phyloP scores from a whole-genome alignment of 208 protist genomes.

The Trypanosoma theileri region DNA sequence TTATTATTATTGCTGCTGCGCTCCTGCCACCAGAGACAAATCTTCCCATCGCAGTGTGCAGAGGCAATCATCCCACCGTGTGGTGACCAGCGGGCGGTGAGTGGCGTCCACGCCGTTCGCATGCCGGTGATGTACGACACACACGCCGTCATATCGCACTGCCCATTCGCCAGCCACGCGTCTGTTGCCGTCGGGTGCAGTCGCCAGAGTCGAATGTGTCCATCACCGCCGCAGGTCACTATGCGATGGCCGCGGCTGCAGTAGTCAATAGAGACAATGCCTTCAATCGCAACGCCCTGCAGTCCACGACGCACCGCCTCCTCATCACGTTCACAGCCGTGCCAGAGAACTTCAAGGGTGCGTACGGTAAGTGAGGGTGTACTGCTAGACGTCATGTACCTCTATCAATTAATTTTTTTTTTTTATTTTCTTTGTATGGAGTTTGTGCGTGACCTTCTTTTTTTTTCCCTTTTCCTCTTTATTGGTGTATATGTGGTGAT shows the following conservation, averaged over 20 bases:
- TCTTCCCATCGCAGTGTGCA: conserved; percentile 80
- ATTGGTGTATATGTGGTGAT: not conserved
- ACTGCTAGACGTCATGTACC: conserved; percentile 7
- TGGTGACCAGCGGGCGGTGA: conserved; percentile 84
- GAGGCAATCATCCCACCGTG: conserved; percentile 78
- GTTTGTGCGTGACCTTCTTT: not conserved
- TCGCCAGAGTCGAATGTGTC: conserved; percentile 71
- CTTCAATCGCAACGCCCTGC: conserved; percentile 67
- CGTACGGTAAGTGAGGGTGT: conserved; percentile 43
- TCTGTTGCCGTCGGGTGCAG: conserved; percentile 44
- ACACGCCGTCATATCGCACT: conserved; percentile 71
- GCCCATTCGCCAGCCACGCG: conserved; percentile 58
- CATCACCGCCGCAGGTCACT: conserved; percentile 82
- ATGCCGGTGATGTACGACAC: conserved; percentile 58
- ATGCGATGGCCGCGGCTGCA: conserved; percentile 45
- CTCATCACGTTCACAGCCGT: conserved; percentile 74
- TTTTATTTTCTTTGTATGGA: too few species aligned
- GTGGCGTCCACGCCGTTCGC: conserved; percentile 71
- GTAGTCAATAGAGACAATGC: conserved; percentile 83
- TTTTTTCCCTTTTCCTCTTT: not conserved
- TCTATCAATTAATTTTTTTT: not conserved
- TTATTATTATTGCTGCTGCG: conserved; percentile 6
- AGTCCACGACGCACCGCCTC: conserved; percentile 75
- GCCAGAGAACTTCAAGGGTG: conserved; percentile 86
- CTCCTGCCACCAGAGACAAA: conserved; percentile 85